A percentile compares a stretch with the other conserved stretches of the same genome.
phyloP scores from a whole-genome alignment of 2,329 filamentous ascomycete genomes.

The Leptographium flavum region DNA sequence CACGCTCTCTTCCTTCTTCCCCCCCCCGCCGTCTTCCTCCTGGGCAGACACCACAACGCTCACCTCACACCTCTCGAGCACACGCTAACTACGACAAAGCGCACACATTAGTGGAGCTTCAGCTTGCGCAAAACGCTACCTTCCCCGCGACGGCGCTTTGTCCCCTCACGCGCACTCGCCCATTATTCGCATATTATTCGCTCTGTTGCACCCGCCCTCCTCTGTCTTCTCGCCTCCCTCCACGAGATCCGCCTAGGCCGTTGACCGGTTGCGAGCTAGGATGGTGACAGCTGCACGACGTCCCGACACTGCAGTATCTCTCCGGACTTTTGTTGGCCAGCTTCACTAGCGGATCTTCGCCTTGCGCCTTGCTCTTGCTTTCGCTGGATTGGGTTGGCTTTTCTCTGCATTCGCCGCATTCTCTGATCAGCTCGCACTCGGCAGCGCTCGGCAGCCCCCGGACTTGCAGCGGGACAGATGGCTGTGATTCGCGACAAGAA shows the following conservation, averaged over 20 bases:
- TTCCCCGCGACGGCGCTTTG: constrained; percentile 2
- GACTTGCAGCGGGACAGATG: neutral
- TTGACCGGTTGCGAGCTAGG: neutral
- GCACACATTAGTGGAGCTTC: neutral
- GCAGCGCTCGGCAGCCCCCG: neutral
- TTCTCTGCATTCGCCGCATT: no score
- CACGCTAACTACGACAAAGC: constrained; percentile 3
- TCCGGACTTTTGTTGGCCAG: neutral
- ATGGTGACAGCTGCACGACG: neutral
- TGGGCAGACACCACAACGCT: no score
- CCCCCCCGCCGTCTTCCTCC: no score
- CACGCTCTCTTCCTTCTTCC: no score
- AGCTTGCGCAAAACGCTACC: constrained; percentile 2
- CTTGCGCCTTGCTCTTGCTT: no score
- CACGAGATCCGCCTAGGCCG: neutral
- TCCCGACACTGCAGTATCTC: neutral
- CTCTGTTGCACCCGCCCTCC: neutral
- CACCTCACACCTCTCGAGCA: no score
- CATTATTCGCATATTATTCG: neutral
- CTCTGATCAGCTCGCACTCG: no score
- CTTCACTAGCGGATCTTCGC: neutral
- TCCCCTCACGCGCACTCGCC: neutral
- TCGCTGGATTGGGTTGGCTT: no score
- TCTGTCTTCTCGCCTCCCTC: neutral
- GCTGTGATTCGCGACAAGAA: neutral